phyloP scores from a whole-genome alignment of 2,329 filamentous ascomycete species.

The Stemphylium lycopersici region DNA sequence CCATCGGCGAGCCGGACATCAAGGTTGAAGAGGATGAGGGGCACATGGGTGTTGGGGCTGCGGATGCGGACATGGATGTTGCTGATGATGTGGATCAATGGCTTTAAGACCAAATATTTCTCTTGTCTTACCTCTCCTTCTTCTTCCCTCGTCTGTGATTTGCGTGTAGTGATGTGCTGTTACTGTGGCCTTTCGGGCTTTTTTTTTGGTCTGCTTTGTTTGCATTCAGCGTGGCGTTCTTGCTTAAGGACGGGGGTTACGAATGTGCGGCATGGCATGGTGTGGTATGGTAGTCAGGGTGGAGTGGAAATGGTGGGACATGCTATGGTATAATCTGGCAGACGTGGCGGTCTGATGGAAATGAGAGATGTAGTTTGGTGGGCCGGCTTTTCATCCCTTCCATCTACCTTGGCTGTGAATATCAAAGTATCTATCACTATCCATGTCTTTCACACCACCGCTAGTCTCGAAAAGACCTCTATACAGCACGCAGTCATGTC shows the following conservation, averaged over 20 bases:
- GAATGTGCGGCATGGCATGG: not conserved
- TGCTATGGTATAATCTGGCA: not conserved
- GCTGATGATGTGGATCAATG: constrained; percentile 45
- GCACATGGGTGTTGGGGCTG: constrained; percentile 5
- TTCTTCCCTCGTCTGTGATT: not conserved
- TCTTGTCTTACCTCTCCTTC: too few relatives aligned
- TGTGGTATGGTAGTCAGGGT: too few relatives aligned
- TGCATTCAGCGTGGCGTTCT: constrained; percentile 2
- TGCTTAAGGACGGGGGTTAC: not conserved
- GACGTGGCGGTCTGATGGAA: too few relatives aligned
- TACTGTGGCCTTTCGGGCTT: not conserved
- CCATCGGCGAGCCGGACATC: constrained; percentile 14
- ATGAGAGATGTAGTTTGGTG: too few relatives aligned
- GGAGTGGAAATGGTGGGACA: not conserved
- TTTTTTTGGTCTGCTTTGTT: not conserved
- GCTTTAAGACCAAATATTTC: too few relatives aligned
- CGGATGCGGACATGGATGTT: constrained; percentile 41
- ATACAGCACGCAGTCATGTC: too few relatives aligned
- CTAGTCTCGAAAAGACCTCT: too few relatives aligned
- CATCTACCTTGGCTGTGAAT: too few relatives aligned
- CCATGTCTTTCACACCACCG: too few relatives aligned
- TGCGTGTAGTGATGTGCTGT: not conserved
- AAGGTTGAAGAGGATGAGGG: constrained; percentile 11
- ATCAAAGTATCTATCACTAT: too few relatives aligned
- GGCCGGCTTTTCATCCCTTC: too few relatives aligned